phyloP scores from a whole-genome alignment of 169 alveolate genomes.

The Eimeria acervulina region DNA sequence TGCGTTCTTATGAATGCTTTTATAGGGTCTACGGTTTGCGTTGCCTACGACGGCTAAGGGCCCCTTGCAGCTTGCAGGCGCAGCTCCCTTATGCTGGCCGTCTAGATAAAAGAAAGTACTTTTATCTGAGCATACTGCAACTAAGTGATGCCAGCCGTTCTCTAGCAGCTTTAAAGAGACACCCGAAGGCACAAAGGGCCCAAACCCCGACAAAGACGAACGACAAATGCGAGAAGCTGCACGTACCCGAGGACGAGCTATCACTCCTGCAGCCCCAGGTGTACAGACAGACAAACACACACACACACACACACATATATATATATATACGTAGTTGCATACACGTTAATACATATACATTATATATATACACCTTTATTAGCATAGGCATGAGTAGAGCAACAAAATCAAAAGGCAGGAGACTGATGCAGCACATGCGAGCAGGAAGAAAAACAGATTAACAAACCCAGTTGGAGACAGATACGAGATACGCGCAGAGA shows the following conservation, averaged over 20 bases:
- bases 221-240: background rate
- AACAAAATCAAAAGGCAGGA: background rate
- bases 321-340: background rate
- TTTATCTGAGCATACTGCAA: background rate
- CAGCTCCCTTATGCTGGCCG: background rate
- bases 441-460: background rate
- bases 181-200: constrained; percentile 31
- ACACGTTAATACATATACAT: background rate
- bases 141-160: constrained; percentile 46
- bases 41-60: constrained; percentile 44
- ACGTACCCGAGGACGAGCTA: background rate
- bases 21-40: background rate
- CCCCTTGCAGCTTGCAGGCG: constrained; percentile 62
- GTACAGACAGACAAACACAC: background rate
- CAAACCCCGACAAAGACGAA: background rate
- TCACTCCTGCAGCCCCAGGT: constrained; percentile 32
- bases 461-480: background rate
- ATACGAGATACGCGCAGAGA: background rate
- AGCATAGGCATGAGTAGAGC: background rate
- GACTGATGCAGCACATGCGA: too few species aligned
- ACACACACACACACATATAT: background rate
- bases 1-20: background rate
- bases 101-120: background rate
- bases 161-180: background rate
- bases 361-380: background rate